These are phyloP conservation scores for Saitozyma podzolica DNA, from an alignment of 768 basidiomycete species.

Conservation along the genomic window DNA sequence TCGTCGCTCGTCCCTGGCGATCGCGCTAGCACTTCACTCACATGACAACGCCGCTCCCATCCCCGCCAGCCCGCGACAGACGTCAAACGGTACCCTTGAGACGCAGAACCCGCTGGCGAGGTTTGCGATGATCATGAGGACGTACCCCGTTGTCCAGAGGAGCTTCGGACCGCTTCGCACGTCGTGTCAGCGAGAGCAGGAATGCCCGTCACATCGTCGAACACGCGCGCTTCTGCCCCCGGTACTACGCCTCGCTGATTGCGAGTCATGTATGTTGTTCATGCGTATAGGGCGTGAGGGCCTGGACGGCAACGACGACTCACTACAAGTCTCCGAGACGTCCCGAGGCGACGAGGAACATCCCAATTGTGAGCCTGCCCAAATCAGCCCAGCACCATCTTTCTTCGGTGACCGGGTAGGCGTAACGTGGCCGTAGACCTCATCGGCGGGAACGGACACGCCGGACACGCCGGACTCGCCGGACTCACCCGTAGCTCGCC, in stretches of 20 bases:
- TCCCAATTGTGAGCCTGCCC: constrained; percentile 33
- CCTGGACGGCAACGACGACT: not conserved
- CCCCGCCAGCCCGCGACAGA: constrained; percentile 33
- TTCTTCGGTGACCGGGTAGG: too few species aligned
- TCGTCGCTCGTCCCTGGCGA: too few species aligned
- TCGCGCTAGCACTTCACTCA: not conserved
- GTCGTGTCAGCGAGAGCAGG: not conserved
- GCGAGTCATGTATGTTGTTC: too few species aligned
- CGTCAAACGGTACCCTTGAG: constrained; percentile 23
- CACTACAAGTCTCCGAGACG: constrained; percentile 34
- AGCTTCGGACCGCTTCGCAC: constrained; percentile 20
- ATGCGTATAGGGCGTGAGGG: too few species aligned
- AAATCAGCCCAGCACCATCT: not conserved
- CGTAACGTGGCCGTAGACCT: too few species aligned
- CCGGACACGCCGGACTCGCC: too few species aligned
- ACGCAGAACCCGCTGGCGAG: constrained; percentile 17
- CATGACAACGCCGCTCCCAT: constrained; percentile 31
- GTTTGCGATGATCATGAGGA: constrained; percentile 16
- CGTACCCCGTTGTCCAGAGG: constrained; percentile 11
- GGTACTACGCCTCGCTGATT: too few species aligned
- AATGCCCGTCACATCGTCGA: too few species aligned
- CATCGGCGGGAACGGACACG: not conserved
- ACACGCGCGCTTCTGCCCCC: too few species aligned
- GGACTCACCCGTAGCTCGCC: constrained; percentile 25
- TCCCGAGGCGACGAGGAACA: constrained; percentile 33